phyloP scores from a whole-genome alignment of 495 filamentous ascomycete genomes.

The Lophium mytilinum region DNA sequence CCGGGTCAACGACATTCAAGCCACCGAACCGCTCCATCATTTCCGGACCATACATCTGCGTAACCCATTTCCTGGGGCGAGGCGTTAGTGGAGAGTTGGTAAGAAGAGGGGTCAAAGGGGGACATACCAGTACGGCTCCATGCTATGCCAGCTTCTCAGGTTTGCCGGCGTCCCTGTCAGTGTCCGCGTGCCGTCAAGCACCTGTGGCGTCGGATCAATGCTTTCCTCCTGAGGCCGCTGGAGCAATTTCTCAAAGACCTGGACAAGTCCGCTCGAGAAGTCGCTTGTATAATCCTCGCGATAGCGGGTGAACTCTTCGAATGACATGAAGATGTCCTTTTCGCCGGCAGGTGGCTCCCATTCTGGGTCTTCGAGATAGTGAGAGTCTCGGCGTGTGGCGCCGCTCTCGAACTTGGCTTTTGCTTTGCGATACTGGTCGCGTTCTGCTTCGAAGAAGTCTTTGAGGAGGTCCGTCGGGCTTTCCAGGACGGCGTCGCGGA shows the following conservation, averaged over 20 bases:
- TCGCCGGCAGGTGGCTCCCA: constrained; percentile 23
- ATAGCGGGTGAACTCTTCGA: constrained; percentile 46
- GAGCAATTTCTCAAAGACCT: constrained; percentile 31
- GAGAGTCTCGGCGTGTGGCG: constrained; percentile 1
- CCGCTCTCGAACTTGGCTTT: constrained; percentile 41
- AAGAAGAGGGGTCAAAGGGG: too few species aligned
- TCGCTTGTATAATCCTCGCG: constrained; percentile 36
- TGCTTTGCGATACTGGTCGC: constrained; percentile 38
- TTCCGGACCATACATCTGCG: constrained; percentile 50
- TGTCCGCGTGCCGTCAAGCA: constrained; percentile 27
- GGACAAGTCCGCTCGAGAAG: constrained; percentile 16
- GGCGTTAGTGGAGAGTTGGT: too few species aligned
- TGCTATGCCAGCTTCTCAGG: constrained; percentile 30
- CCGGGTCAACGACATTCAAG: constrained; percentile 53
- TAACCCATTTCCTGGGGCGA: constrained; percentile 54
- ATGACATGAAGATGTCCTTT: constrained; percentile 40
- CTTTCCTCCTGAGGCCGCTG: constrained; percentile 34
- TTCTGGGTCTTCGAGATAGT: constrained; percentile 4
- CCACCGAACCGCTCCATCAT: constrained; percentile 54
- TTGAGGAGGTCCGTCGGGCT: constrained; percentile 40
- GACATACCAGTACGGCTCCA: constrained; percentile 57
- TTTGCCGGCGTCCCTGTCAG: constrained; percentile 22
- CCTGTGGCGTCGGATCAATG: constrained; percentile 30
- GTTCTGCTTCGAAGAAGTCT: constrained; percentile 40
- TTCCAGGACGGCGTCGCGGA: constrained; percentile 18